Conservation (phyloP, 768 basidiomycete genomes). For the Russula ochroleuca region DNA sequence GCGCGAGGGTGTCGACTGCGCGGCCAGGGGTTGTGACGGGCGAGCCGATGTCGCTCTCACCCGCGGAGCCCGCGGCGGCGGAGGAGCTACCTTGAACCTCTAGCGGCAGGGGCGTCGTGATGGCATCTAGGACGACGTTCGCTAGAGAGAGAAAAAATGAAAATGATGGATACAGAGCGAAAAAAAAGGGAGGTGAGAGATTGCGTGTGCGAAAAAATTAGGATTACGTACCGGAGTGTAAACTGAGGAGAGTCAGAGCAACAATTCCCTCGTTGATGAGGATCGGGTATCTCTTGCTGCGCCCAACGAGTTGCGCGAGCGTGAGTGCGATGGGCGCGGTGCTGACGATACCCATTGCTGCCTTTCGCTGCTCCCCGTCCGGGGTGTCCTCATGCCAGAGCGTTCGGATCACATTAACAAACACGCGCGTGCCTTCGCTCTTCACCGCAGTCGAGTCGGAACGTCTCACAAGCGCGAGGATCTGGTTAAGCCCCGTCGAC, state of each 20-base stretch:
- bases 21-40: slow-evolving; percentile 51
- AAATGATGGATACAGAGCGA: neutral
- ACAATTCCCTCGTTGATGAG: slow-evolving; percentile 88
- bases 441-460: slow-evolving; percentile 79
- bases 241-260: slow-evolving; percentile 72
- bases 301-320: slow-evolving; percentile 65
- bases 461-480: slow-evolving; percentile 70
- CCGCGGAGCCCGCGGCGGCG: slow-evolving; percentile 36
- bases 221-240: slow-evolving; percentile 53
- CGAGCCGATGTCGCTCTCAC: slow-evolving; percentile 43
- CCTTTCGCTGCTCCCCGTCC: slow-evolving; percentile 48
- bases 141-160: slow-evolving; percentile 40
- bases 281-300: slow-evolving; percentile 76
- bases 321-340: slow-evolving; percentile 54
- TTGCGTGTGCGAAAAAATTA: neutral
- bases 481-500: slow-evolving; percentile 55
- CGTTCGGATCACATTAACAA: slow-evolving; percentile 81
- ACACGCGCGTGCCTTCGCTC: slow-evolving; percentile 84
- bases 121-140: slow-evolving; percentile 55
- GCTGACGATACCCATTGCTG: slow-evolving; percentile 50
- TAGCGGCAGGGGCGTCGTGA: slow-evolving; percentile 47
- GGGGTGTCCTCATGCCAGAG: slow-evolving; percentile 57
- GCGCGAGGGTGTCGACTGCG: slow-evolving; percentile 64
- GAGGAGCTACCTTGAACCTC: slow-evolving; percentile 35
- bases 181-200: neutral